Conservation (phyloP, 106 monocot species). For the Allium cepa region DNA sequence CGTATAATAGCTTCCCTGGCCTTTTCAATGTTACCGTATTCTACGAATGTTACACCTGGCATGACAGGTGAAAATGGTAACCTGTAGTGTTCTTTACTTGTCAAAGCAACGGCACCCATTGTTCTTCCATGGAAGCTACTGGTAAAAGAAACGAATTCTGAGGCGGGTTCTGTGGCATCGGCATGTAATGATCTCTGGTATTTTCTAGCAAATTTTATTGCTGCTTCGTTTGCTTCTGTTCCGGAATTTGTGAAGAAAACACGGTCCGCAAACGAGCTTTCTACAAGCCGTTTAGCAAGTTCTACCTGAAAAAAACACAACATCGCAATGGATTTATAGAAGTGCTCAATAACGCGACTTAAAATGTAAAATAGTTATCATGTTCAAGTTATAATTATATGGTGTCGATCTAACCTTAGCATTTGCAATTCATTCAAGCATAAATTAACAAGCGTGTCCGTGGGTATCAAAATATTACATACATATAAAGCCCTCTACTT, state of each 20-base stretch:
- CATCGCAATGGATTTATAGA: no score
- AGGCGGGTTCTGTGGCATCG: constrained; percentile 25
- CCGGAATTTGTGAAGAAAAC: constrained; percentile 93
- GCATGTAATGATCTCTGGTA: constrained; percentile 42
- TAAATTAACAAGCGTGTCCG: no score
- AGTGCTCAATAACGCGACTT: no score
- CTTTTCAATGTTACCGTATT: constrained; percentile 70
- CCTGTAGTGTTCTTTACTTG: constrained; percentile 84
- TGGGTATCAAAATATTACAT: no score
- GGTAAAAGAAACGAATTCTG: constrained; percentile 76
- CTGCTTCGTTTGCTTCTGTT: constrained; percentile 98
- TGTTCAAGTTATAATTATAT: neutral
- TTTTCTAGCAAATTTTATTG: constrained; percentile 91
- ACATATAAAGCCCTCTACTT: no score
- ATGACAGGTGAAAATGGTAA: constrained; percentile 85
- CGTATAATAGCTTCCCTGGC: constrained; percentile 33
- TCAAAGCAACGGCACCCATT: constrained; percentile 82
- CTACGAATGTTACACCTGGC: constrained; percentile 82
- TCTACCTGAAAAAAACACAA: constrained; percentile 32
- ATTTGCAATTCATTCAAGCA: no score
- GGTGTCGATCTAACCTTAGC: no score
- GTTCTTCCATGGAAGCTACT: constrained; percentile 95
- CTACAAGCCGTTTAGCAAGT: constrained; percentile 70
- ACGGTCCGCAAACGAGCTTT: constrained; percentile 83
- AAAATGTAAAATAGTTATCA: neutral